Conservation (phyloP, 352 stramenopile genomes). For the Phytopythium sindhum region DNA sequence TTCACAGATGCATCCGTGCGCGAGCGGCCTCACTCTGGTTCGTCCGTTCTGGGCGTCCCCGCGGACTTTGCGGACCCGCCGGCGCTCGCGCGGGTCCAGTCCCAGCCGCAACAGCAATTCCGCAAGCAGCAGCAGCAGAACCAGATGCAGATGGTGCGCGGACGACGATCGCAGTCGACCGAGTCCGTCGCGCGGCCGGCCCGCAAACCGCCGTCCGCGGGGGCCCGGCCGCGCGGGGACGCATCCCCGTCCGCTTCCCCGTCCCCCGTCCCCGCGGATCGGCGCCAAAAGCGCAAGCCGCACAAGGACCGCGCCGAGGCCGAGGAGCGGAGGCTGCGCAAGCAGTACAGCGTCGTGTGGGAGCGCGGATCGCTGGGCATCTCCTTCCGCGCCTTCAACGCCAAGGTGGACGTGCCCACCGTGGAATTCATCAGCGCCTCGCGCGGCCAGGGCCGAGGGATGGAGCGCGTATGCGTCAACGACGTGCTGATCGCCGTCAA, state of each 20-base stretch:
- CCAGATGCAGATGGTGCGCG: neutral
- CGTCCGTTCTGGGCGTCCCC: constrained; percentile 6
- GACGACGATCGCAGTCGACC: neutral
- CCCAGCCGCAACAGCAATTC: neutral
- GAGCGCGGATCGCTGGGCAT: constrained; percentile 64
- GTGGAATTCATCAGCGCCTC: constrained; percentile 51
- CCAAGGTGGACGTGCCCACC: constrained; percentile 64
- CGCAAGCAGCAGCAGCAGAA: neutral
- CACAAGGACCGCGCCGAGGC: constrained; percentile 23
- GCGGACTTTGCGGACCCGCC: constrained; percentile 2
- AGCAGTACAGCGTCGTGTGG: constrained; percentile 77
- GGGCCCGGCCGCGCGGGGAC: neutral
- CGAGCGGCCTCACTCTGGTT: neutral
- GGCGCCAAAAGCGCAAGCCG: neutral
- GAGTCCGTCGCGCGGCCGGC: neutral
- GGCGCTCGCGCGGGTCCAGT: constrained; percentile 3
- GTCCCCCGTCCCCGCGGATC: constrained; percentile 1
- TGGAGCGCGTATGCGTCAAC: constrained; percentile 76
- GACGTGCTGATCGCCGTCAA: constrained; percentile 83
- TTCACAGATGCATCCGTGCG: neutral
- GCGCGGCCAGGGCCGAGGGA: constrained; percentile 25
- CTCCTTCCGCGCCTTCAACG: constrained; percentile 67
- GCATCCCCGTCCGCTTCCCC: too few relatives aligned
- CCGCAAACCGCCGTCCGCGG: neutral
- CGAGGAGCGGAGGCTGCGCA: constrained; percentile 42